Conservation (phyloP, 371 early-diverging fungal species). For the Mortierella sp. region DNA sequence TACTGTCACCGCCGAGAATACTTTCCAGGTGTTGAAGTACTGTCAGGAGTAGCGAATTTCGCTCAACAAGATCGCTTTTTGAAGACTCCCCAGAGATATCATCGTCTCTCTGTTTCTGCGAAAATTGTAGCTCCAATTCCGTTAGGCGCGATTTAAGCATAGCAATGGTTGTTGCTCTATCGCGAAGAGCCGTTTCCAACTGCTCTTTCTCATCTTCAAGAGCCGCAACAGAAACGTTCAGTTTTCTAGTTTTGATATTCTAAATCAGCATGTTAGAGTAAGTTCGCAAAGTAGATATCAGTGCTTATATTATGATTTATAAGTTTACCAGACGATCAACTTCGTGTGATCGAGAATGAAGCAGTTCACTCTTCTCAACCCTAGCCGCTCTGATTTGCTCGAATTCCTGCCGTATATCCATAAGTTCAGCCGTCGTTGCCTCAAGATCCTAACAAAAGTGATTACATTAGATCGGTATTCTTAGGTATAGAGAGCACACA, state of each 20-base stretch:
- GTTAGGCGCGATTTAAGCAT: slow-evolving; percentile 42
- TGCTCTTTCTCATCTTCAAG: slow-evolving; percentile 48
- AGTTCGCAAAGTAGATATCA: not conserved
- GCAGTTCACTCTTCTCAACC: slow-evolving; percentile 34
- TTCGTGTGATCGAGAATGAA: slow-evolving; percentile 39
- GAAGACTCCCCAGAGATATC: slow-evolving; percentile 19
- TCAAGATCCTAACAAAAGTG: slow-evolving; percentile 24
- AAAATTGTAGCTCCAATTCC: slow-evolving; percentile 39
- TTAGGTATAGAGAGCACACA: too few relatives aligned
- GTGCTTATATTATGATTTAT: not conserved
- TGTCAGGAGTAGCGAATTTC: slow-evolving; percentile 55
- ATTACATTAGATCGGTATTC: not conserved
- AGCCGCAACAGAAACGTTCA: slow-evolving; percentile 27
- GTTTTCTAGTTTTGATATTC: slow-evolving; percentile 39
- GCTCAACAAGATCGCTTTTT: slow-evolving; percentile 50
- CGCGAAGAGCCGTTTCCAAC: slow-evolving; percentile 41
- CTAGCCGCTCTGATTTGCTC: slow-evolving; percentile 37
- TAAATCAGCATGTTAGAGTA: not conserved
- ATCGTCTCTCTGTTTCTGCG: slow-evolving; percentile 38
- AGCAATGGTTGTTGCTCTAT: slow-evolving; percentile 39
- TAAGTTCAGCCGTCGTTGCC: slow-evolving; percentile 32
- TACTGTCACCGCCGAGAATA: slow-evolving; percentile 49
- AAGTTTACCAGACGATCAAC: slow-evolving; percentile 45
- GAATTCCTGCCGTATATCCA: slow-evolving; percentile 34
- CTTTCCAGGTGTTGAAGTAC: slow-evolving; percentile 54